Base-by-base conservation (phyloP, 192 early-diverging fungal species). In the Powellomyces hirtus region DNA sequence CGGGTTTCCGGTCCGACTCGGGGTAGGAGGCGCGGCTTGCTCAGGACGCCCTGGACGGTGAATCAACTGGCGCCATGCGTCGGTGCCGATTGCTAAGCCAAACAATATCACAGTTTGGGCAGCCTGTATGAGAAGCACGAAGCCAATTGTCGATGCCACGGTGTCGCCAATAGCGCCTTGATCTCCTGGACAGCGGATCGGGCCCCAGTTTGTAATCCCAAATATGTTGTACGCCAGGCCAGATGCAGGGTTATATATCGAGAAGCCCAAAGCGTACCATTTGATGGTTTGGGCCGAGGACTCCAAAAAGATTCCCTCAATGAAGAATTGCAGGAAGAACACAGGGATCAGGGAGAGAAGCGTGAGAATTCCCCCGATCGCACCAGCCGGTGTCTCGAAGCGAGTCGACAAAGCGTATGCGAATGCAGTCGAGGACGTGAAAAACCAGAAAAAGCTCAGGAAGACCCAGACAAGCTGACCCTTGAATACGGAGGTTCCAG, bases 41-140 rank as follows among this genome's bases (percentile, higher is more conserved):
- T n/a, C n/a, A n/a, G n/a, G n/a, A n/a, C n/a, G n/a, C n/a, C n/a
- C n/a, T n/a, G n/a, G n/a, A 5, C 46, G 46, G n/a, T 18, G 46
- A 16, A 18, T 24, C 5, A 49, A 3, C 16, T 49, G n/a, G 16
- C 46, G 46, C 53, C 66, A 34, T 6, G 31, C 1, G 4, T 59
- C 66, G 11, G 22, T 68, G 36, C 36, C 35, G 24, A 37, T 37
- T 16, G 38, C 66, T 0, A 22, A 18, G 36, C 13, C n/a, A 35
- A 59, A 68, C 5, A 38, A 37, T 4, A 68, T 3, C 16, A 44
- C 27, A 20, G 24, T 26, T 55, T 68, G 30, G 24, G 30, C 56
- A 58, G n/a, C 36, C 56, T 58, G 56, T 1, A 30, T 58, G 13
- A 58, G 30, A n/a, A 58, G 56, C 56, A 58, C 56, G 36, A 30